Evolutionary conservation across 2,329 filamentous ascomycete genomes (phyloP), one percentile per base, ranked within the genome.

Genomic region (Neoscytalidium dimidiatum): DNA sequence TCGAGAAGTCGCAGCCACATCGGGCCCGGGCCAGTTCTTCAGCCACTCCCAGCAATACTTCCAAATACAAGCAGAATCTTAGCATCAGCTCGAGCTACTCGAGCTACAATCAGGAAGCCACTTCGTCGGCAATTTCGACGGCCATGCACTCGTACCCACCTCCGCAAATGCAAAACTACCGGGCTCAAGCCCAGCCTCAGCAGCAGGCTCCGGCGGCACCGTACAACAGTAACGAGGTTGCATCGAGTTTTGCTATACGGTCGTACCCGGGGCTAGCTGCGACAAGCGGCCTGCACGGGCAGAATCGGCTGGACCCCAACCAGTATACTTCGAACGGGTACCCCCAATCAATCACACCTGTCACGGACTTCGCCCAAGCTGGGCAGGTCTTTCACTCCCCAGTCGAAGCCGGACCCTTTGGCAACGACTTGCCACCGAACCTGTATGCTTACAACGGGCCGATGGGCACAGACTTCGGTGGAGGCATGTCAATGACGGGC

Each of bases 71-170:
- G 11, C 41, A 41, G 33, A 58, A 58, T 8, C 41, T 38, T 19
- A 64, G 46, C n/a, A 35, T 49, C 19, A 64, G 58, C 49, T 48
- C 49, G 8, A 49, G 28, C 17, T 49, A 56, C 28, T 66, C 57
- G 11, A 51, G 33, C 38, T 48, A 41, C 44, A 48, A 49, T n/a
- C 48, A 53, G 35, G 48, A 43, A 3, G 56, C 28, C 31, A 14
- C 48, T 3, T 4, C 43, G 1, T 29, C 44, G 9, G 19, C 52
- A 19, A 9, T 69, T 23, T 68, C 75, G 14, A 70, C 65, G 56
- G 69, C 66, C 5, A 78, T 77, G 74, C 75, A 78, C 52, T 76
- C 75, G 1, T 79, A 78, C 62, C 76, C 75, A 21, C 76, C 76
- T 49, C 75, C 75, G 33, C 76, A 78, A 26, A 26, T 66, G n/a